Conservation (phyloP, 306 rosid genomes). For the Vigna nakashimae region DNA sequence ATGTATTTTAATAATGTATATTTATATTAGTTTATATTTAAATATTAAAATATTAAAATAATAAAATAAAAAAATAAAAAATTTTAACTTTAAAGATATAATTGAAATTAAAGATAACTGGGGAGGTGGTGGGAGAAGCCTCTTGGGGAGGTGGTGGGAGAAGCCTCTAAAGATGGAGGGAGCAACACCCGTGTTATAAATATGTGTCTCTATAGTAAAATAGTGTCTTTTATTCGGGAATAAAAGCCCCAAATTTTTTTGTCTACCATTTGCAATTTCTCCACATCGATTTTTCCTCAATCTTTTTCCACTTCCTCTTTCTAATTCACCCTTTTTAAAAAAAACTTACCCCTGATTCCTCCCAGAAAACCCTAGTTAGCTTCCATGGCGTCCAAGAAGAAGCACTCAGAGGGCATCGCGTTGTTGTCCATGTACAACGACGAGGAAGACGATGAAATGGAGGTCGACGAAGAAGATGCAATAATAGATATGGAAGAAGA, state of each 20-base stretch:
- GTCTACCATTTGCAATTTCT: neutral
- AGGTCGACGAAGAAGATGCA: conserved; percentile 50
- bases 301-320: neutral
- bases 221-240: too few relatives aligned
- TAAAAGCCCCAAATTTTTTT: neutral
- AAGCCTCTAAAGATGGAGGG: too few relatives aligned
- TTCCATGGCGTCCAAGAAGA: conserved; percentile 76
- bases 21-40: too few relatives aligned
- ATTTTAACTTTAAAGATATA: too few relatives aligned
- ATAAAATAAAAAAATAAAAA: too few relatives aligned
- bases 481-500: neutral
- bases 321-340: neutral
- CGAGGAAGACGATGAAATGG: conserved; percentile 76
- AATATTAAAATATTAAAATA: too few relatives aligned
- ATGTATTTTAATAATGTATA: too few relatives aligned
- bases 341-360: neutral
- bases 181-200: too few relatives aligned
- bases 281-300: neutral
- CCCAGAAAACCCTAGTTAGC: conserved; percentile 43
- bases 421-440: conserved; percentile 82
- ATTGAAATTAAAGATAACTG: too few relatives aligned
- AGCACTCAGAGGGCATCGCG: conserved; percentile 80
- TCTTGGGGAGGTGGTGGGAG: too few relatives aligned
- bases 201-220: too few relatives aligned
- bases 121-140: too few relatives aligned